Evolutionary conservation across 2,329 filamentous ascomycete species (phyloP), one percentile per base, ranked within the genome.

Genomic region (Pseudofabraea citricarpa): DNA sequence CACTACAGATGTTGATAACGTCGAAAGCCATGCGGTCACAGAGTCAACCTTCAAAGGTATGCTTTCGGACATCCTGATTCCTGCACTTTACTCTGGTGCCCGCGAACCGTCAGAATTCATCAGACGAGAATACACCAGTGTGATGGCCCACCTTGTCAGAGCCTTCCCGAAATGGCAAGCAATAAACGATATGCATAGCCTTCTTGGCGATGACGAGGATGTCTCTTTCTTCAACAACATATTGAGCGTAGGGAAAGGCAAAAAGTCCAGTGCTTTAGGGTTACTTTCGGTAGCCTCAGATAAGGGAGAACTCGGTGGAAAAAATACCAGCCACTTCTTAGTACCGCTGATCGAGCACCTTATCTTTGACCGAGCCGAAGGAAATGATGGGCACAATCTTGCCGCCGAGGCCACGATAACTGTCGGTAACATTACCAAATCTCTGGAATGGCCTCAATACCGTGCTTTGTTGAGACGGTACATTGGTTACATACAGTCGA

Each of bases 321-420:
- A 81, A 41, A 95, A 95, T 56, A 74, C 95, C 50, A 83, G 84
- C 46, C 84, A 91, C 15, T 86, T 96, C 58, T 88, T 97, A 59
- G 79, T 98, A 31, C 94, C 93, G 1, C 72, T 98, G 16, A 73
- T 97, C 8, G 93, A 98, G 60, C 90, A 96, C 60, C 97, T 96
- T 59, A 84, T 96, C 19, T 91, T 95, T 59, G 85, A 90, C 46
- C 81, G 85, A 47, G 79, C 78, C 4, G 86, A 89, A 37, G 73
- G 75, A 7, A 71, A 63, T 18, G 89, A 95, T 60, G 90, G 89
- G 26, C 86, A 94, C 54, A 91, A 90, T 39, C 73, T 97, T 41
- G 83, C 89, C 39, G 89, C 90, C 13, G 89, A 96, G 63, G 83
- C 91, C 5, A 85, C 90, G n/a, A 79, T 75, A 8, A 85, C 90